Conservation (phyloP, 371 early-diverging fungal genomes). For the Rhizopus microsporus region DNA sequence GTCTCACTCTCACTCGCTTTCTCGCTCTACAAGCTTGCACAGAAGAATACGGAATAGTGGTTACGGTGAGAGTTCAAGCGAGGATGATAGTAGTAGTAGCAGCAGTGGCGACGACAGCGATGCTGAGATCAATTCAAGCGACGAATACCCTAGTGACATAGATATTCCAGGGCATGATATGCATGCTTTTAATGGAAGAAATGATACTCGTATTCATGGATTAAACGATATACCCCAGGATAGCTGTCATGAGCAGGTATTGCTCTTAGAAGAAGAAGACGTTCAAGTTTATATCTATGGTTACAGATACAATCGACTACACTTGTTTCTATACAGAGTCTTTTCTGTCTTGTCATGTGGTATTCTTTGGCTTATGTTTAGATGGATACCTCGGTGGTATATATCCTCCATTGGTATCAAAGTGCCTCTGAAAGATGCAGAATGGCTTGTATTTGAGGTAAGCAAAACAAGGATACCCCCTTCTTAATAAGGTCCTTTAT, state of each 20-base stretch:
- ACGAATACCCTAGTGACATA: conserved; percentile 23
- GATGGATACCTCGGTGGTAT: conserved; percentile 85
- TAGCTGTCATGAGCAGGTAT: conserved; percentile 22
- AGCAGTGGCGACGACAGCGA: conserved; percentile 12
- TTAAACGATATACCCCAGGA: conserved; percentile 17
- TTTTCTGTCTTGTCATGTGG: conserved; percentile 73
- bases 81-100: conserved; percentile 1
- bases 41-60: conserved; percentile 28
- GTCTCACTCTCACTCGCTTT: conserved; percentile 3
- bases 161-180: conserved; percentile 12
- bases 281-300: conserved; percentile 65
- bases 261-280: conserved; percentile 46
- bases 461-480: conserved; percentile 3
- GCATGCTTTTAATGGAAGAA: conserved; percentile 21
- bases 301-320: conserved; percentile 50
- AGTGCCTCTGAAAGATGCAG: conserved; percentile 67
- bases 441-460: conserved; percentile 69
- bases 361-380: conserved; percentile 69
- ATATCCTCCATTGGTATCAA: conserved; percentile 62
- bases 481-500: too few species aligned
- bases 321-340: conserved; percentile 59
- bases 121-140: conserved; percentile 33
- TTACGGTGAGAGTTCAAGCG: conserved; percentile 6
- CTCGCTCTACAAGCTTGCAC: conserved; percentile 11
- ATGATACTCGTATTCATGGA: conserved; percentile 18